Base-by-base conservation (phyloP, 225 moss, liverwort and hornwort species). In the Pleurozium schreberi region DNA sequence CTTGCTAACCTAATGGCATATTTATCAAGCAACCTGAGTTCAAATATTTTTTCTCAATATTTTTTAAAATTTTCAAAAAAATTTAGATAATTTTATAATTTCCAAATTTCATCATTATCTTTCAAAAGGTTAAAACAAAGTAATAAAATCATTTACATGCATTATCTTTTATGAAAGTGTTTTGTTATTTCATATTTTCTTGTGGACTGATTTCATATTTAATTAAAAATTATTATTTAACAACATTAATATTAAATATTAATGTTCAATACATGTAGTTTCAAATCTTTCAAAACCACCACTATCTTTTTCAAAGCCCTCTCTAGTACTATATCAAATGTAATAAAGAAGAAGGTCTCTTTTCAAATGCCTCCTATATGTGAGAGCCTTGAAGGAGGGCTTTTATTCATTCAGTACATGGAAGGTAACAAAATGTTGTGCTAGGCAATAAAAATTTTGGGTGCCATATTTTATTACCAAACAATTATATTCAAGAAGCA, bases 321-420 rank as follows among this genome's bases (percentile, higher is more conserved):
- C 5, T 52, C 14, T 5, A 53, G 9, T 36, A 53, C 1, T 3
- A 40, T 40, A 69, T 3, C 13, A 34, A 34, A 1, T 34, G 13
- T 22, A 21, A 75, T 20, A 50, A 1, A 50, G 0, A 12, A 4
- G 2, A 1, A 49, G 5, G 8, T 8, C 12, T 22, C 8, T 6
- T 21, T 49, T 1, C 11, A 3, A 75, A 75, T 49, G 12, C 31
- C 4, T 33, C 0, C 0, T 3, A 4, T 2, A 1, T 33, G 1
- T 13, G 9, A 53, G 22, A 52, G 14, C 36, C 21, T 52, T 21
- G 21, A 50, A 27, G 1, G 12, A 49, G 13, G 13, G 5, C 3
- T 52, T 22, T 36, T 0, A 75, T 14, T 52, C 12, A 13, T 8
- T 2, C 50, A 75, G 2, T 1, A 22, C 0, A 0, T 23, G 5